Percentiles rank a stretch among this genome's conserved stretches.
Conservation (phyloP, 768 basidiomycete species). For the Trametopsis cervina region DNA sequence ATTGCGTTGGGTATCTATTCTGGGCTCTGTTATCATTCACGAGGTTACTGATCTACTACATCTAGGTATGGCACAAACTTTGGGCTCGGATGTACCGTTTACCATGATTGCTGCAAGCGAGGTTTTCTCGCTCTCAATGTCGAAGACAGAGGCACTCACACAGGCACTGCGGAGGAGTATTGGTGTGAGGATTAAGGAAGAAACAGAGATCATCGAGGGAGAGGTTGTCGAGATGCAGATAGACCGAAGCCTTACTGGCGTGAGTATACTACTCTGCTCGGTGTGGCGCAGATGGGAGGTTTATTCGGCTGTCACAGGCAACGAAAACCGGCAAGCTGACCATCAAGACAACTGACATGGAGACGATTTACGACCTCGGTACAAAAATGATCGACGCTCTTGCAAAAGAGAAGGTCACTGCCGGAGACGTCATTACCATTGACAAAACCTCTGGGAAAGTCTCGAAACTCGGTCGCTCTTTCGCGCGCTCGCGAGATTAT, state of each 20-base stretch:
- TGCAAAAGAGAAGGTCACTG: conserved; percentile 93
- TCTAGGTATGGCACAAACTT: conserved; percentile 90
- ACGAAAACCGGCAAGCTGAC: conserved; percentile 98
- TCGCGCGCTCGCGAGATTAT: conserved; percentile 95
- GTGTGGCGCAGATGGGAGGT: not conserved
- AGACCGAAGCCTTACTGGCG: conserved; percentile 93
- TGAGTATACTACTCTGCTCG: conserved; percentile 31
- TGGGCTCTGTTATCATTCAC: not conserved
- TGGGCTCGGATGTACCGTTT: conserved; percentile 94
- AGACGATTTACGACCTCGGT: conserved; percentile 97
- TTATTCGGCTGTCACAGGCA: conserved; percentile 64
- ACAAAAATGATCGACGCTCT: conserved; percentile 99
- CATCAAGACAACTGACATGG: conserved; percentile 99
- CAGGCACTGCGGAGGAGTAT: conserved; percentile 95
- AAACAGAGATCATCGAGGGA: conserved; percentile 95
- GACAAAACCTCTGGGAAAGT: conserved; percentile 98
- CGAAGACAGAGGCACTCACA: conserved; percentile 95
- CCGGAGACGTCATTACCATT: conserved; percentile 92
- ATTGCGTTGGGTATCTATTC: conserved; percentile 79
- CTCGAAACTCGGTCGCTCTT: conserved; percentile 91
- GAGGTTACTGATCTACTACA: not conserved
- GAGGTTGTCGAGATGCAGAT: conserved; percentile 99
- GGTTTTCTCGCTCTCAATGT: conserved; percentile 97
- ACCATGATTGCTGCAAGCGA: conserved; percentile 98
- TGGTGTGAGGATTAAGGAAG: conserved; percentile 95